Evolutionary conservation across 139 green algal species (phyloP).

Genomic region (Asterochloris erici): DNA sequence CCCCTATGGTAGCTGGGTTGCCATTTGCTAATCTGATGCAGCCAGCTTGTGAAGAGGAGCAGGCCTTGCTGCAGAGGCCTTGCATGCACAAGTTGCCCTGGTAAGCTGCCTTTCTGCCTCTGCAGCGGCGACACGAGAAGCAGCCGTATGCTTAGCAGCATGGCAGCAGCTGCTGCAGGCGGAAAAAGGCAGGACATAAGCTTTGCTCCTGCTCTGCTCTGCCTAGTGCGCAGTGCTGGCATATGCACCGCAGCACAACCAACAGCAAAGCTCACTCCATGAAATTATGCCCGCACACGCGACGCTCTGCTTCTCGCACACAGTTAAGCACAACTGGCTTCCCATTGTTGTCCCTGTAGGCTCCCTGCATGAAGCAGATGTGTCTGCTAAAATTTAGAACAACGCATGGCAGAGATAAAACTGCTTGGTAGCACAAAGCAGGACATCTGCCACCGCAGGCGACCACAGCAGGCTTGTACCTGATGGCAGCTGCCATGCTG

Average conservation of each 20-base stretch:
- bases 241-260: background rate
- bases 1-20: too few relatives aligned
- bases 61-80: too few relatives aligned
- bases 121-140: too few relatives aligned
- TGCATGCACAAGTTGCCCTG: too few relatives aligned
- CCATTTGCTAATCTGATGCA: too few relatives aligned
- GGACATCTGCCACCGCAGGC: background rate
- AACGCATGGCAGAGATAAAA: too few relatives aligned
- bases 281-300: slow-evolving; percentile 62
- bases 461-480: background rate
- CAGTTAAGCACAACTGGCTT: slow-evolving; percentile 81
- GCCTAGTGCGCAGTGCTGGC: background rate
- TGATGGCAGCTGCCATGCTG: background rate
- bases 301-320: slow-evolving; percentile 78
- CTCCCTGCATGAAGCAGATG: slow-evolving; percentile 45
- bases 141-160: background rate
- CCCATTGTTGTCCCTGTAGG: slow-evolving; percentile 80
- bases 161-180: background rate
- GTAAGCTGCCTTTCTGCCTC: too few relatives aligned
- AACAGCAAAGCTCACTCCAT: slow-evolving; percentile 65
- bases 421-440: too few relatives aligned
- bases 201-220: background rate
- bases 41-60: too few relatives aligned
- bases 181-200: background rate
- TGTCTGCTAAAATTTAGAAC: background rate